Percentiles rank a stretch among this genome's conserved stretches.
Evolutionary conservation across 2,329 filamentous ascomycete genomes (phyloP).

Genomic region (Ambrosiella xylebori): DNA sequence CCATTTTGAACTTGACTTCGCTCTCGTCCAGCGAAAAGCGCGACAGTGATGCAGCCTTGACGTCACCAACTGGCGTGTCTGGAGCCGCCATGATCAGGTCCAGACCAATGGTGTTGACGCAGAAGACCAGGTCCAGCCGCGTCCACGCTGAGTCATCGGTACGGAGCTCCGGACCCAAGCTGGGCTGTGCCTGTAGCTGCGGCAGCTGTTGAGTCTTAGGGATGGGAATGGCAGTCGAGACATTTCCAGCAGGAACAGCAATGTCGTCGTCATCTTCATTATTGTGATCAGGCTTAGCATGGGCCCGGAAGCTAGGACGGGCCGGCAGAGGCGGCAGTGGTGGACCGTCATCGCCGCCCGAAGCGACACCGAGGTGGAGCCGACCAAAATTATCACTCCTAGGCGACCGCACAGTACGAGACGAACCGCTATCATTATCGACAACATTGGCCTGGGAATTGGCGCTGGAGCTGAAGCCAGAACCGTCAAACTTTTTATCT

Average conservation of each 20-base stretch:
- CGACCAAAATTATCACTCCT: too few relatives aligned
- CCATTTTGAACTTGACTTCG: slow-evolving; percentile 77
- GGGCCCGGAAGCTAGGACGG: background rate
- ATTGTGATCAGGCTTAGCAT: background rate
- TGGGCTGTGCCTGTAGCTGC: background rate
- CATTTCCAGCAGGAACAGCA: background rate
- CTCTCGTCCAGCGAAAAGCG: slow-evolving; percentile 91
- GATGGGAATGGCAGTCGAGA: slow-evolving; percentile 13
- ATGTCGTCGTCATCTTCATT: slow-evolving; percentile 3
- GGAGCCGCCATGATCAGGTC: slow-evolving; percentile 69
- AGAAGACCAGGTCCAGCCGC: slow-evolving; percentile 81
- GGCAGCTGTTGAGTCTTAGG: slow-evolving; percentile 16
- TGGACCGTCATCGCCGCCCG: background rate
- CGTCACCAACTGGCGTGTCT: slow-evolving; percentile 58
- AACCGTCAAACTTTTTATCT: background rate
- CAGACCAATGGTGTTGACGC: slow-evolving; percentile 69
- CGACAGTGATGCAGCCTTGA: slow-evolving; percentile 68
- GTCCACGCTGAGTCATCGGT: slow-evolving; percentile 63
- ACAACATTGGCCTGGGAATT: too few relatives aligned
- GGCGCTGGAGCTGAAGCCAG: background rate
- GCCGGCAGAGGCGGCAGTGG: background rate
- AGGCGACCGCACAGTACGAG: too few relatives aligned
- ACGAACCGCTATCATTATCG: too few relatives aligned
- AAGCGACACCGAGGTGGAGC: background rate
- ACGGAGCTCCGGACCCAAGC: slow-evolving; percentile 51